A percentile compares a stretch with the other conserved stretches of the same genome.
Evolutionary conservation across 169 alveolate species (phyloP).

Genomic region (Toxoplasma gondii): DNA sequence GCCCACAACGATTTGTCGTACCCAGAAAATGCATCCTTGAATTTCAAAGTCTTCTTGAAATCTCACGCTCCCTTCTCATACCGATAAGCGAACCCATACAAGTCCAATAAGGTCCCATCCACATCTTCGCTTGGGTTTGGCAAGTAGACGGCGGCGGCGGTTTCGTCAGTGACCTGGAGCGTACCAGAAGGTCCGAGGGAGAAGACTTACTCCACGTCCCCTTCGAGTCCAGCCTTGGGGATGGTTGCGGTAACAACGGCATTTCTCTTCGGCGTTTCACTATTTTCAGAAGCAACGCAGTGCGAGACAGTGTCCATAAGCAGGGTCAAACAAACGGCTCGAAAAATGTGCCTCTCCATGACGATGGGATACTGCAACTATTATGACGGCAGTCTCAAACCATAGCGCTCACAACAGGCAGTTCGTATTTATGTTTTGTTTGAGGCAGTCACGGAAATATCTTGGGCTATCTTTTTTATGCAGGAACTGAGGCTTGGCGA

Average conservation of each 20-base stretch:
- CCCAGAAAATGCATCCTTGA: not conserved
- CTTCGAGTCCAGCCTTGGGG: not conserved
- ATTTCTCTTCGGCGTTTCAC: not conserved
- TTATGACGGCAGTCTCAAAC: no score
- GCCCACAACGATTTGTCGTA: not conserved
- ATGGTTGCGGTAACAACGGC: not conserved
- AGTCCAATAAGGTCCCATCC: not conserved
- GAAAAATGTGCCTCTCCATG: no score
- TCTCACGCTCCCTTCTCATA: constrained; percentile 10
- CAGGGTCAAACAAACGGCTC: no score
- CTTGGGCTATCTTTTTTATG: no score
- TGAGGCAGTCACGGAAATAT: no score
- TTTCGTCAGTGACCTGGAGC: not conserved
- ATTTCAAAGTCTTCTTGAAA: not conserved
- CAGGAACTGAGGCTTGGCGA: no score
- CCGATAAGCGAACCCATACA: not conserved
- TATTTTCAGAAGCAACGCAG: no score
- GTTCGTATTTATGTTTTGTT: no score
- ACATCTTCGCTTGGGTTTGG: not conserved
- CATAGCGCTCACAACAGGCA: no score
- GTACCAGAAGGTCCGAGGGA: not conserved
- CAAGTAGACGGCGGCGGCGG: not conserved
- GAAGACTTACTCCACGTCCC: not conserved
- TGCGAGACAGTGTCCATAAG: no score
- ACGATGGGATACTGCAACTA: no score